Base-by-base conservation (phyloP, 2,329 filamentous ascomycete genomes). In the Talaromyces sp. region DNA sequence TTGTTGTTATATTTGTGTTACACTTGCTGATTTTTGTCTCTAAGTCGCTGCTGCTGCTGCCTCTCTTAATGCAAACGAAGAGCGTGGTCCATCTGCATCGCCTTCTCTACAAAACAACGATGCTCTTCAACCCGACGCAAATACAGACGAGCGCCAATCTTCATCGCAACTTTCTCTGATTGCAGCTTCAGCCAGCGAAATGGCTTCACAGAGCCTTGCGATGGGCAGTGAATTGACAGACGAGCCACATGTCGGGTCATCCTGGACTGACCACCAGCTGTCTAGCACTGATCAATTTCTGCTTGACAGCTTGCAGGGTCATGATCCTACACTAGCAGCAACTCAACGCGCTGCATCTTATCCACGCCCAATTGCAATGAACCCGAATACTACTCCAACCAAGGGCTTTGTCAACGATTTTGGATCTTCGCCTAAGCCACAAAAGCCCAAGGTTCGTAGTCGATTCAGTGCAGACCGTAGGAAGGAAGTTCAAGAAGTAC, bases 401-500 rank as follows among this genome's bases (percentile, higher is more conserved):
- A 78, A 79, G 64, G 77, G 77, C 13, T 78, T 78, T 66, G 75
- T 79, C 10, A 78, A 78, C 63, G 75, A 78, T 63, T 77, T 77
- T 68, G 77, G 77, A 4, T 75, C 77, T 56, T 73, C 74, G 13
- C 76, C 74, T 39, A 79, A 80, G 68, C 74, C 75, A 72, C 70
- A 81, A 68, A 75, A 85, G 68, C 73, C 72, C 22, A 79, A 86
- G 68, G 81, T 83, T 6, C 80, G 86, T 50, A 83, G 83, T 3
- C 79, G 83, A n/a, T 88, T 88, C 70, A 80, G 82, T 35, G 84
- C 85, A 50, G 79, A 80, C 25, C 78, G 86, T 66, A 81, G 86
- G 39, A 83, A 85, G 67, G 84, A 88, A 70, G 86, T 88, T 1
- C 83, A 86, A 67, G 82, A 85, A 67, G 83, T 87, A 39, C 81